Evolutionary conservation across 495 filamentous ascomycete species (phyloP).

Genomic region (Xylaria flabelliformis): DNA sequence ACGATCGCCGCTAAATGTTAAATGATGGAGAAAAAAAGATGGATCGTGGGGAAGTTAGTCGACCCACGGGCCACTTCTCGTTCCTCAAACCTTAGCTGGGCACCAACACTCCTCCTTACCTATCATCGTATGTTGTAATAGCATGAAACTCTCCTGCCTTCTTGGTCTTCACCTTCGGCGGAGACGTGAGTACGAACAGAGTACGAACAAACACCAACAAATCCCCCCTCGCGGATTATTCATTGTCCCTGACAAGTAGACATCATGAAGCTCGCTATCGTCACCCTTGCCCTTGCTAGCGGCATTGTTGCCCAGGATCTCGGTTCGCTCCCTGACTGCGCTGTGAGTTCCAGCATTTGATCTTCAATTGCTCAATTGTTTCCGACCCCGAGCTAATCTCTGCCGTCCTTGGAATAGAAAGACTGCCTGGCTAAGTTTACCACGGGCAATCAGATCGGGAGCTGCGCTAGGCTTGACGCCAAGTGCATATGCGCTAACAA

Average conservation of each 20-base stretch:
- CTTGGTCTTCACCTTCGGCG: not conserved
- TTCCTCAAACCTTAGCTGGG: not conserved
- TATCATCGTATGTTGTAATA: not conserved
- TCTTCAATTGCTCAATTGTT: not conserved
- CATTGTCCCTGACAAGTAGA: conserved; percentile 18
- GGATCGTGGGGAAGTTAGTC: conserved; percentile 15
- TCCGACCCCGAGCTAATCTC: conserved; percentile 21
- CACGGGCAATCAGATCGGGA: conserved; percentile 47
- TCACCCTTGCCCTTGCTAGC: conserved; percentile 41
- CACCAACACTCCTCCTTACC: not conserved
- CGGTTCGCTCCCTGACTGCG: conserved; percentile 59
- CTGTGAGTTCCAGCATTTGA: conserved; percentile 47
- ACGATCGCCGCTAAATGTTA: conserved; percentile 19
- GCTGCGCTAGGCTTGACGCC: conserved; percentile 63
- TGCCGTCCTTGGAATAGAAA: conserved; percentile 48
- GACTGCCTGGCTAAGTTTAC: conserved; percentile 60
- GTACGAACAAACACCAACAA: not conserved
- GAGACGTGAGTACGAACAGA: not conserved
- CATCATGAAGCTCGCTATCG: conserved; percentile 50
- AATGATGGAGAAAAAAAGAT: conserved; percentile 15
- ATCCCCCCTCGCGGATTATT: not conserved
- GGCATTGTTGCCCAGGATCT: conserved; percentile 49
- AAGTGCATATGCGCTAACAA: conserved; percentile 71
- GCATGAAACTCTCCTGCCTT: conserved; percentile 5
- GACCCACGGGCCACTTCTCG: not conserved